Evolutionary conservation across 83 land plant genomes (phyloP), one percentile per base, ranked within the genome.

Genomic region (Diphasiastrum complanatum): DNA sequence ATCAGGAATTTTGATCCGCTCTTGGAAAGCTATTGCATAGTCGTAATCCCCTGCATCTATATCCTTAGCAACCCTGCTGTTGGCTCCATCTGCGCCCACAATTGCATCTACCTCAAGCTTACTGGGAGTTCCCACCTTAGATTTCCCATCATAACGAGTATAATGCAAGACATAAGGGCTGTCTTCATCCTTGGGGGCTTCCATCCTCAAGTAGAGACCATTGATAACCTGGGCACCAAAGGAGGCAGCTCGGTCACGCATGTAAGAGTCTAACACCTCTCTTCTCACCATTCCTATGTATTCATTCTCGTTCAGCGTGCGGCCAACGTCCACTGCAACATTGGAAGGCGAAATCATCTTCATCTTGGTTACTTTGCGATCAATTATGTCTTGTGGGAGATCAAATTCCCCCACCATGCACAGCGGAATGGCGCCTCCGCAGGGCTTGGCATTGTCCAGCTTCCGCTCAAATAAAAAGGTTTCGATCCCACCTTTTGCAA

Each of bases 271-370:
- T 36, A 88, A 66, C 19, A 85, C 91, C 77, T 88, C 95, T 0
- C 90, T 72, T 22, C 95, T 75, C 58, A 88, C 86, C 95, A 88
- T 88, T 3, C 95, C 91, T 52, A 88, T 88, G 67, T 82, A 88
- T 77, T 88, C 91, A 54, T 85, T 68, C 33, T 84, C 80, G 52
- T 70, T 78, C 50, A 88, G 66, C 8, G 86, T 88, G 43, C 62
- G 70, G 8, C 95, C 95, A 43, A 88, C 82, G 60, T 88, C 95
- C 60, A 88, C 95, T 10, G 86, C 89, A 1, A 88, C 86, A 65
- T 88, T 88, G 45, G 90, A 88, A 5, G 90, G 95, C 24, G 95
- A 88, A 33, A 89, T 86, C 96, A 89, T 89, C 81, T 89, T 89
- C 96, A 89, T 86, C 79, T 86, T 86, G 20, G 91, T 89, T 16